Evolutionary conservation across 2,329 filamentous ascomycete species (phyloP).

Genomic region (Stagonosporopsis rhizophila): DNA sequence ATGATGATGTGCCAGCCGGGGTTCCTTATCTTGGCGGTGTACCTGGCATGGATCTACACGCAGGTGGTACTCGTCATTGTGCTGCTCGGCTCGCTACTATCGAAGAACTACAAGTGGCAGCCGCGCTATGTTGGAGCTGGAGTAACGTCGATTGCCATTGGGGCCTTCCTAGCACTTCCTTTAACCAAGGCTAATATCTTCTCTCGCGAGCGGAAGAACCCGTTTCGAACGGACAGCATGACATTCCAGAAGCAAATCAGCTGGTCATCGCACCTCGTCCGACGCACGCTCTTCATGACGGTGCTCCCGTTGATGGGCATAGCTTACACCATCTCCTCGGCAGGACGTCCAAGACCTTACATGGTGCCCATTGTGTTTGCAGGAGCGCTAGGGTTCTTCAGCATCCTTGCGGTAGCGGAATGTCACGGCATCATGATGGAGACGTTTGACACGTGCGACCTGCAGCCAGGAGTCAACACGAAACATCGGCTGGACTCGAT

Average conservation of each 20-base stretch:
- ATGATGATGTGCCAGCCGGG: slow-evolving; percentile 78
- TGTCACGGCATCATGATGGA: slow-evolving; percentile 82
- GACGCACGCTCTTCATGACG: slow-evolving; percentile 71
- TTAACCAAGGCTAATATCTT: slow-evolving; percentile 76
- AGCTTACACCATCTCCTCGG: slow-evolving; percentile 71
- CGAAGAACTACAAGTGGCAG: slow-evolving; percentile 69
- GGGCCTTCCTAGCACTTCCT: slow-evolving; percentile 73
- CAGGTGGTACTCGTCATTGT: slow-evolving; percentile 77
- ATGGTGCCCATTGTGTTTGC: slow-evolving; percentile 72
- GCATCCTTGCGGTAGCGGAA: slow-evolving; percentile 76
- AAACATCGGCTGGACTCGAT: slow-evolving; percentile 56
- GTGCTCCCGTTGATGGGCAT: slow-evolving; percentile 71
- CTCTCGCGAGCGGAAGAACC: slow-evolving; percentile 67
- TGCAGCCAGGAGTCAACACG: slow-evolving; percentile 73
- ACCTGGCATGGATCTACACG: slow-evolving; percentile 79
- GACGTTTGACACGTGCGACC: slow-evolving; percentile 79
- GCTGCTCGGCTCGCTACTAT: slow-evolving; percentile 73
- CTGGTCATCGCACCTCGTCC: slow-evolving; percentile 76
- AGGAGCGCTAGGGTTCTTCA: slow-evolving; percentile 71
- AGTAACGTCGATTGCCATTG: slow-evolving; percentile 70
- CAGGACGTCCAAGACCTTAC: slow-evolving; percentile 64
- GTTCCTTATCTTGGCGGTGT: slow-evolving; percentile 74
- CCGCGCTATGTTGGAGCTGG: slow-evolving; percentile 72
- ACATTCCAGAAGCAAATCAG: slow-evolving; percentile 69
- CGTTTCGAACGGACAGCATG: slow-evolving; percentile 69